Evolutionary conservation across 2,329 filamentous ascomycete species (phyloP).

Genomic region (Paecilomyces sp.): DNA sequence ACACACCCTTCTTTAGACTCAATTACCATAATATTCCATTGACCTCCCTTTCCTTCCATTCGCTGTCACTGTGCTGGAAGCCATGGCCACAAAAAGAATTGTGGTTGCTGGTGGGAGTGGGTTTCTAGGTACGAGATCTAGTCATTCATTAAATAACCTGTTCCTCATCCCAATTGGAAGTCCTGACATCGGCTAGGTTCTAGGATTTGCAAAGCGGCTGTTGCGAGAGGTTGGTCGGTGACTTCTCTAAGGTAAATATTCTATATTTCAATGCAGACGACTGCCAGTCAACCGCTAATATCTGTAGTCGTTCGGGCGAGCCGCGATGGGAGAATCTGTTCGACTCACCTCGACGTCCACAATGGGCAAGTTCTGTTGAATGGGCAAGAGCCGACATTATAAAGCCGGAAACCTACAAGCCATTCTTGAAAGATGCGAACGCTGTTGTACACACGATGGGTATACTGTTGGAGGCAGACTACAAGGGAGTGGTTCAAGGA

Average conservation of each 20-base stretch:
- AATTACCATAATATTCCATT: not conserved
- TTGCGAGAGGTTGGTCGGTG: conserved; percentile 81
- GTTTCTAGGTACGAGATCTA: conserved; percentile 61
- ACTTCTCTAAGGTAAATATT: conserved; percentile 72
- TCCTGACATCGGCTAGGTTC: conserved; percentile 40
- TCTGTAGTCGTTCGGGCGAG: conserved; percentile 72
- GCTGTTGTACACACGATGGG: conserved; percentile 94
- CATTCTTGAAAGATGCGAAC: conserved; percentile 67
- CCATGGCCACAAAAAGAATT: conserved; percentile 63
- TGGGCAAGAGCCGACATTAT: conserved; percentile 90
- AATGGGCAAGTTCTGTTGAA: conserved; percentile 74
- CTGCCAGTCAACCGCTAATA: conserved; percentile 2
- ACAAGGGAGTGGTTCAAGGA: conserved; percentile 84
- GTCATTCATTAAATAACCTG: not conserved
- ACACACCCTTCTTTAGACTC: not conserved
- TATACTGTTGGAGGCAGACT: conserved; percentile 93
- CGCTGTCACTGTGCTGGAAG: conserved; percentile 11
- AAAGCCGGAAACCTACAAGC: conserved; percentile 68
- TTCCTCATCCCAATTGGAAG: conserved; percentile 7
- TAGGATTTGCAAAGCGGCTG: conserved; percentile 85
- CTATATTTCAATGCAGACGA: not conserved
- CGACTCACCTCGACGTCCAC: conserved; percentile 60
- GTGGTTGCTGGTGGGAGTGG: conserved; percentile 92
- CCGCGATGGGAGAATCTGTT: conserved; percentile 78
- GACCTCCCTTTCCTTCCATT: conserved; percentile 4